Evolutionary conservation across 768 basidiomycete species (phyloP).

Genomic region (Leccinum pellstonianum): DNA sequence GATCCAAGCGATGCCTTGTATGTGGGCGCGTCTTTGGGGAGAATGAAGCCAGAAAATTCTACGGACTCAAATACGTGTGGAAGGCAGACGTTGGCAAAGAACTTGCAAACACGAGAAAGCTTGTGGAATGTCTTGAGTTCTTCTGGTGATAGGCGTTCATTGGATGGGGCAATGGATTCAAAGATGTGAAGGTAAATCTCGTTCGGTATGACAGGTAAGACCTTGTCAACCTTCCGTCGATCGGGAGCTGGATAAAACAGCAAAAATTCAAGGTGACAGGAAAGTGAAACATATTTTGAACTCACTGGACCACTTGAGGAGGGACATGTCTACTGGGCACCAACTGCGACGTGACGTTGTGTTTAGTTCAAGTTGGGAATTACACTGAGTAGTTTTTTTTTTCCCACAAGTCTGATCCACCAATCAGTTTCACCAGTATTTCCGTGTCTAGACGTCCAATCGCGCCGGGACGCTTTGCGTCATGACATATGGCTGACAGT

Average conservation of each 20-base stretch:
- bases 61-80: conserved; percentile 41
- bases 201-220: conserved; percentile 38
- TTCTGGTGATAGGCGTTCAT: conserved; percentile 14
- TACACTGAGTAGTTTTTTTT: too few species aligned
- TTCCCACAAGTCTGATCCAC: too few species aligned
- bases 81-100: conserved; percentile 39
- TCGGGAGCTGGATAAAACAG: conserved; percentile 25
- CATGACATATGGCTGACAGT: too few species aligned
- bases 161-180: conserved; percentile 27
- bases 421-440: too few species aligned
- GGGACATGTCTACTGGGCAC: too few species aligned
- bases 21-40: not conserved
- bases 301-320: too few species aligned
- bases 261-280: not conserved
- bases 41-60: conserved; percentile 17
- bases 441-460: too few species aligned
- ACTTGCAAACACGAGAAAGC: conserved; percentile 43
- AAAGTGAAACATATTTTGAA: too few species aligned
- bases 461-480: conserved; percentile 41
- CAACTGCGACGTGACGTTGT: too few species aligned
- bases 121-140: conserved; percentile 10
- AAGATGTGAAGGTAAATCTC: conserved; percentile 47
- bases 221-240: conserved; percentile 10
- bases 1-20: not conserved
- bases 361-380: too few species aligned